Conservation (phyloP, 352 stramenopile genomes). For the Elongisporangium prolatum region DNA sequence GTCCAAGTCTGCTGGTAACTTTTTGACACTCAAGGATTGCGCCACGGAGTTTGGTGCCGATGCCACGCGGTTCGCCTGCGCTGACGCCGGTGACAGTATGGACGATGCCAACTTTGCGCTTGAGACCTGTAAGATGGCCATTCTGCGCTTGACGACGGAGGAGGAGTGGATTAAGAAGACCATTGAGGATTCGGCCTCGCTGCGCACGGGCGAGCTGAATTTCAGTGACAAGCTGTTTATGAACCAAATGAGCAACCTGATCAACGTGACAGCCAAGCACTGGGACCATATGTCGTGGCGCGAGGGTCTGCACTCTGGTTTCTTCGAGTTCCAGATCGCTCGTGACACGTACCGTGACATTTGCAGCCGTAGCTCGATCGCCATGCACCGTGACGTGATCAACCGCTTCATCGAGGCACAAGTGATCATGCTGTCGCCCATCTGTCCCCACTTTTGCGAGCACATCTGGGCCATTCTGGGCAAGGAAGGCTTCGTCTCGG, state of each 20-base stretch:
- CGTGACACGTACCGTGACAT: constrained; percentile 98
- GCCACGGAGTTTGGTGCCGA: constrained; percentile 95
- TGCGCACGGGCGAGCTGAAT: constrained; percentile 73
- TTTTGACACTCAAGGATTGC: constrained; percentile 98
- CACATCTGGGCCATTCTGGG: constrained; percentile 92
- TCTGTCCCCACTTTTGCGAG: constrained; percentile 95
- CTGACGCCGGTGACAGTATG: constrained; percentile 96
- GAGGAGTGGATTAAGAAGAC: constrained; percentile 96
- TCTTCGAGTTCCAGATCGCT: constrained; percentile 98
- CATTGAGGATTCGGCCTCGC: constrained; percentile 82
- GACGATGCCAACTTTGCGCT: constrained; percentile 99
- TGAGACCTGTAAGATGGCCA: constrained; percentile 96
- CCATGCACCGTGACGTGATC: constrained; percentile 93
- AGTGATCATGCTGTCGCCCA: constrained; percentile 93
- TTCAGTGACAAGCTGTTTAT: constrained; percentile 95
- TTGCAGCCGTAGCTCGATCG: constrained; percentile 72
- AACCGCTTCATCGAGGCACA: constrained; percentile 92
- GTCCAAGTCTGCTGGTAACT: constrained; percentile 99
- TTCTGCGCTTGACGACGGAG: constrained; percentile 96
- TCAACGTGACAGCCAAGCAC: constrained; percentile 85
- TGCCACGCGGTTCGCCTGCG: constrained; percentile 96
- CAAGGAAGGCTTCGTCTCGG: constrained; percentile 90
- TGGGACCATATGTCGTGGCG: constrained; percentile 93
- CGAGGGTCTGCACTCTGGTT: constrained; percentile 97
- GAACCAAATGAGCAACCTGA: constrained; percentile 97